A percentile compares a stretch with the other conserved stretches of the same genome.
These are phyloP conservation scores for Cryptococcus neoformans DNA, from an alignment of 1,284 basidiomycete genomes.

Conservation along the genomic window DNA sequence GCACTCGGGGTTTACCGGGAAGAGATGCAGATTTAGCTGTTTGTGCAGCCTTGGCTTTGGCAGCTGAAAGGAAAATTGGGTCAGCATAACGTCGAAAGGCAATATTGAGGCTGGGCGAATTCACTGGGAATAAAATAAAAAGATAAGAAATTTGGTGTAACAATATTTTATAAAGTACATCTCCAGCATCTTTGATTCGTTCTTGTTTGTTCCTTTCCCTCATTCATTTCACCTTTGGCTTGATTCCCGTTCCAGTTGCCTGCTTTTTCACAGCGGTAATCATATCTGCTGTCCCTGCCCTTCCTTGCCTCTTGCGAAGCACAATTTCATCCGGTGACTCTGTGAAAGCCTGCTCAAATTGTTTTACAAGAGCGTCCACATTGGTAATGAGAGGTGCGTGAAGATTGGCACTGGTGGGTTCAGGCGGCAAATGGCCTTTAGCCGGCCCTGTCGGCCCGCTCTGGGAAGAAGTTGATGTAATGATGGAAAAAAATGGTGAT, in stretches of 20 bases:
- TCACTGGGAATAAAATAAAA: neutral
- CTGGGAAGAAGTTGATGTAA: conserved; percentile 22
- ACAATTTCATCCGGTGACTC: conserved; percentile 57
- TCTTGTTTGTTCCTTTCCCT: neutral
- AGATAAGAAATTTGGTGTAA: neutral
- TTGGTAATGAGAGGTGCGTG: conserved; percentile 33
- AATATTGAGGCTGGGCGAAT: neutral
- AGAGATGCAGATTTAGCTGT: conserved; percentile 33
- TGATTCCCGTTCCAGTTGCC: conserved; percentile 8
- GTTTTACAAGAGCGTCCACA: conserved; percentile 19
- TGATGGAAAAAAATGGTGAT: conserved; percentile 43
- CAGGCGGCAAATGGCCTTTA: neutral
- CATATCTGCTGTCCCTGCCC: conserved; percentile 39
- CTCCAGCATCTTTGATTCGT: neutral
- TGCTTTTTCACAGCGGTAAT: conserved; percentile 14
- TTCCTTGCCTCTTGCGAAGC: conserved; percentile 51
- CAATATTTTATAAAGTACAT: neutral
- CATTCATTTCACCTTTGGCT: conserved; percentile 8
- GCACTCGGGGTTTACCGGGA: conserved; percentile 34
- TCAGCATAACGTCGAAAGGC: conserved; percentile 11
- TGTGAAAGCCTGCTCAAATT: conserved; percentile 36
- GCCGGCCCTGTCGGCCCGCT: neutral
- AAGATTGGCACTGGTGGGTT: conserved; percentile 21
- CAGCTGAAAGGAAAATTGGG: conserved; percentile 14
- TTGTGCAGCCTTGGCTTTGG: conserved; percentile 24